Percentiles rank a stretch among this genome's conserved stretches.
Evolutionary conservation across 495 filamentous ascomycete genomes (phyloP).

Genomic region (Talaromyces borbonicus): DNA sequence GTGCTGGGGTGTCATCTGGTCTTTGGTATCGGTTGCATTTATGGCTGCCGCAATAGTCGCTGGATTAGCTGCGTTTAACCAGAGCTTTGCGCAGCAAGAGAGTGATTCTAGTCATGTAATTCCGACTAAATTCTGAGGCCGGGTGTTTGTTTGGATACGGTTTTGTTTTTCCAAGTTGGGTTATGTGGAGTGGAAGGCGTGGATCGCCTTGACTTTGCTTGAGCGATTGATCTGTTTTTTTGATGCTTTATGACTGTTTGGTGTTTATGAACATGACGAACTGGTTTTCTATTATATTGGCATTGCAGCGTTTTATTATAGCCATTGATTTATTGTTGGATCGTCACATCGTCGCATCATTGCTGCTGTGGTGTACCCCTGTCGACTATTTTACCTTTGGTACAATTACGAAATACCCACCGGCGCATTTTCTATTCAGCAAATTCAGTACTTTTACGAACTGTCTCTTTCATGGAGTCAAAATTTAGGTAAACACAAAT

Average conservation of each 20-base stretch:
- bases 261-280: no score
- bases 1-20: conserved; percentile 77
- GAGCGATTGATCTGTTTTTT: not conserved
- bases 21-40: conserved; percentile 55
- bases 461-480: no score
- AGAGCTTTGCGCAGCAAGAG: conserved; percentile 57
- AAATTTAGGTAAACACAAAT: no score
- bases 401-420: no score
- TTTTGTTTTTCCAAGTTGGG: not conserved
- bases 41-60: conserved; percentile 64
- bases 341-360: no score
- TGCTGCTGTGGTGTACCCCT: no score
- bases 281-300: no score
- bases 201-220: not conserved
- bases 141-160: not conserved
- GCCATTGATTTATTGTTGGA: not conserved
- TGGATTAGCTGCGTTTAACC: conserved; percentile 64
- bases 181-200: not conserved
- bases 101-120: conserved; percentile 59
- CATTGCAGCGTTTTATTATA: not conserved
- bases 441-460: no score
- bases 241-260: not conserved
- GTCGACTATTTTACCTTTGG: no score
- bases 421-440: no score
- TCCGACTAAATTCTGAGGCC: conserved; percentile 25